Evolutionary conservation across 495 filamentous ascomycete species (phyloP).

Genomic region (Filosporella fistucella): DNA sequence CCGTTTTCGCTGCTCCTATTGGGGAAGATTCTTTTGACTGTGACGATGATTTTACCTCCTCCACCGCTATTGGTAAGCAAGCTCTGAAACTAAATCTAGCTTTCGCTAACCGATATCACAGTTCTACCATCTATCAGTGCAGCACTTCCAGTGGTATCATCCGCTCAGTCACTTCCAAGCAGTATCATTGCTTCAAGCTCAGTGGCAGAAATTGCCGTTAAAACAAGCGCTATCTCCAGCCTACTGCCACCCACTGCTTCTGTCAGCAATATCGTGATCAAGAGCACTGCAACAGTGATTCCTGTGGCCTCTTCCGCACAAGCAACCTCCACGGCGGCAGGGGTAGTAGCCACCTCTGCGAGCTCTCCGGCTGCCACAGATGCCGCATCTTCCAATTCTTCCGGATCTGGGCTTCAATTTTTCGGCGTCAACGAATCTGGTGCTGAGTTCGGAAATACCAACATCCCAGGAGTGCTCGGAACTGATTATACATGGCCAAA

Average conservation of each 20-base stretch:
- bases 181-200: background rate
- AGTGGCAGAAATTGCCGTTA: background rate
- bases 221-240: background rate
- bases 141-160: background rate
- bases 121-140: background rate
- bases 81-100: background rate
- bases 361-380: background rate
- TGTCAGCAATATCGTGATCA: background rate
- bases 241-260: background rate
- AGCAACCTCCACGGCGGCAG: background rate
- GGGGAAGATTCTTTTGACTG: conserved; percentile 3
- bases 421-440: conserved; percentile 44
- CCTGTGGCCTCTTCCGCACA: too few relatives aligned
- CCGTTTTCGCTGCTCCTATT: conserved; percentile 12
- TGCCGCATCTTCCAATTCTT: background rate
- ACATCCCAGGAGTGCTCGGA: conserved; percentile 48
- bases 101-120: background rate
- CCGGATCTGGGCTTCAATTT: conserved; percentile 22
- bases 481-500: conserved; percentile 47
- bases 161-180: background rate
- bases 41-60: background rate
- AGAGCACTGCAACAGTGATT: background rate
- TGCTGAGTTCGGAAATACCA: conserved; percentile 46
- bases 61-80: background rate
- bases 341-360: background rate